A percentile compares a stretch with the other conserved stretches of the same genome.
Conservation (phyloP, 31 red algal species). For the Odonthalia washingtoniensis region DNA sequence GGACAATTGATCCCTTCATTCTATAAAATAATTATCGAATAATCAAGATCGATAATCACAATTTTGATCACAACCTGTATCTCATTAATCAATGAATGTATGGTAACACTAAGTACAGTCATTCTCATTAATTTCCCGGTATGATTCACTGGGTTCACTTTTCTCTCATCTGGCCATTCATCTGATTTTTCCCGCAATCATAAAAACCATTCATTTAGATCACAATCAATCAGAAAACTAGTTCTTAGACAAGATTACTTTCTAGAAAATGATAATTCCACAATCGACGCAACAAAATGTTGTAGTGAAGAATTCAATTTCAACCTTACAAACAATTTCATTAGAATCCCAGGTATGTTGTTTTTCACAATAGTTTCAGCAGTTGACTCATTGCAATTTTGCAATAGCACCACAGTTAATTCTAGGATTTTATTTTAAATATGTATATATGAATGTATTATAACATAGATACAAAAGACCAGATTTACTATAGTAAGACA, state of each 20-base stretch:
- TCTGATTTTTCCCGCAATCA: conserved; percentile 50
- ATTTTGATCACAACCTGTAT: no score
- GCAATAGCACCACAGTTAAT: conserved; percentile 70
- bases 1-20: no score
- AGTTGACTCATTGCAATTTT: conserved; percentile 71
- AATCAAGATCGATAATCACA: no score
- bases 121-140: conserved; percentile 69
- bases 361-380: conserved; percentile 59
- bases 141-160: conserved; percentile 53
- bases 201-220: conserved; percentile 54
- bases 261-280: conserved; percentile 68
- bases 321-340: conserved; percentile 67
- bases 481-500: no score
- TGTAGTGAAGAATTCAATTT: conserved; percentile 71
- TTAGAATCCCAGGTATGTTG: conserved; percentile 65
- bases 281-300: conserved; percentile 77
- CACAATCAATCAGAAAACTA: conserved; percentile 60
- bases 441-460: no score
- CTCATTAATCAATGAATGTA: no score
- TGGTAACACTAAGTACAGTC: no score
- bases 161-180: not conserved
- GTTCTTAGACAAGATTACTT: conserved; percentile 43
- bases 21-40: no score
- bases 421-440: conserved; percentile 92
- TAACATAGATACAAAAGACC: no score